These are phyloP conservation scores for Insectozyma bohioensis DNA, from an alignment of 1,139 yeast species.

Conservation along the genomic window DNA sequence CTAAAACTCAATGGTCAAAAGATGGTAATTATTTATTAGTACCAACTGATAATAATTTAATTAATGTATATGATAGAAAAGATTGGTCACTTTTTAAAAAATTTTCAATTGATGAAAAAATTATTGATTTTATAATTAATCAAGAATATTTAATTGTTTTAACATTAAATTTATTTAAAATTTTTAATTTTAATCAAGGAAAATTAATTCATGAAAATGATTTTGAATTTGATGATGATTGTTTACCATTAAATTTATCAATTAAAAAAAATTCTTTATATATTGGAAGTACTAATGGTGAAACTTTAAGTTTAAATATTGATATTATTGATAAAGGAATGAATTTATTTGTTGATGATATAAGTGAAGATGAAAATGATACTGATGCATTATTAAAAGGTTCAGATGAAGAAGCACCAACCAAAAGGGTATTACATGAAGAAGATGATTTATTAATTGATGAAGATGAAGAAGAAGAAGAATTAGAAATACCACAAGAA, in stretches of 20 bases:
- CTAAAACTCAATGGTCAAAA: constrained; percentile 35
- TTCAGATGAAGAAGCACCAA: constrained; percentile 19
- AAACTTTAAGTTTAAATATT: constrained; percentile 37
- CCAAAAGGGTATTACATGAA: constrained; percentile 19
- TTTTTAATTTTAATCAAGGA: constrained; percentile 12
- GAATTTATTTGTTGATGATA: constrained; percentile 29
- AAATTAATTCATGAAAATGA: constrained; percentile 11
- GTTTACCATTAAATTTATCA: constrained; percentile 15
- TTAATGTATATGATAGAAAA: constrained; percentile 38
- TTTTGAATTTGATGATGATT: constrained; percentile 15
- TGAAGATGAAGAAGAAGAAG: constrained; percentile 32
- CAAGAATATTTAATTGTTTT: constrained; percentile 16
- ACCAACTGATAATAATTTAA: constrained; percentile 25
- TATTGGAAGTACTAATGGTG: constrained; percentile 60
- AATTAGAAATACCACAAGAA: neutral
- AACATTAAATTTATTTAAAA: constrained; percentile 12
- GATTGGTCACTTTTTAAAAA: constrained; percentile 21
- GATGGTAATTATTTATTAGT: constrained; percentile 62
- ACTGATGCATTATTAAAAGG: constrained; percentile 22
- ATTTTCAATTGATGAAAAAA: constrained; percentile 12
- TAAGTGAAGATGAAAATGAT: constrained; percentile 23
- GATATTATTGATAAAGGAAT: constrained; percentile 25
- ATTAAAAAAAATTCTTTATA: constrained; percentile 21
- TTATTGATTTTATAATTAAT: constrained; percentile 14
- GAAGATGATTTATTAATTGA: constrained; percentile 41